Evolutionary conservation across 768 basidiomycete species (phyloP), one percentile per base, ranked within the genome.

Genomic region (Lentinula sp.): DNA sequence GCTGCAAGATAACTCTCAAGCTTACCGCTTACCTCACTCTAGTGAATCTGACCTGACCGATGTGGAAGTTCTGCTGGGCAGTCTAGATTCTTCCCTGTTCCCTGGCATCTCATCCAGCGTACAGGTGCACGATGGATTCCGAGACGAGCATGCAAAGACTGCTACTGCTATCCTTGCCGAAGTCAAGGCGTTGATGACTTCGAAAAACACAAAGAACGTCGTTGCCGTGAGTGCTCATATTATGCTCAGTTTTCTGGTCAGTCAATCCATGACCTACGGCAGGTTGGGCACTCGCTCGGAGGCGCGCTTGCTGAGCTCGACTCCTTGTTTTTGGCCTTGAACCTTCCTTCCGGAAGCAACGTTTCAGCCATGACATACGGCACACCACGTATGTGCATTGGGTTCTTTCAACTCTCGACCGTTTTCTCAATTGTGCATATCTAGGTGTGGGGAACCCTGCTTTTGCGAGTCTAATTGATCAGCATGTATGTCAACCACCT

Each of bases 391-490:
- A 52, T 18, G 46, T 18, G 7, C 21, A n/a, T 28, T 57, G 31
- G 13, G 15, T 13, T 2, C 6, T 9, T 15, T 10, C n/a, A n/a
- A n/a, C 31, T 43, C 34, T 43, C 5, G n/a, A 40, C 2, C 23
- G 60, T 15, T 23, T 8, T n/a, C 48, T 60, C 11, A 52, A 62
- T 16, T 43, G 39, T 16, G 59, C 58, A 37, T 43, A 35, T 28
- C 3, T 18, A 60, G 62, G 74, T 21, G 81, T 84, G 18, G 82
- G 83, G 5, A 82, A 81, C 65, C 55, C 69, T 2, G 78, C 72
- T n/a, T 85, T 78, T 63, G 83, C 78, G n/a, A 52, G 68, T n/a
- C 75, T 80, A 39, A 75, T 85, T 61, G 81, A 83, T 63, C 67
- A 74, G 11, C 74, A 77, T 67, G 80, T 79, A 42, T 31, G 32